Base-by-base conservation (phyloP, 176 grass and related monocot genomes). In the Rhynchospora breviuscula region DNA sequence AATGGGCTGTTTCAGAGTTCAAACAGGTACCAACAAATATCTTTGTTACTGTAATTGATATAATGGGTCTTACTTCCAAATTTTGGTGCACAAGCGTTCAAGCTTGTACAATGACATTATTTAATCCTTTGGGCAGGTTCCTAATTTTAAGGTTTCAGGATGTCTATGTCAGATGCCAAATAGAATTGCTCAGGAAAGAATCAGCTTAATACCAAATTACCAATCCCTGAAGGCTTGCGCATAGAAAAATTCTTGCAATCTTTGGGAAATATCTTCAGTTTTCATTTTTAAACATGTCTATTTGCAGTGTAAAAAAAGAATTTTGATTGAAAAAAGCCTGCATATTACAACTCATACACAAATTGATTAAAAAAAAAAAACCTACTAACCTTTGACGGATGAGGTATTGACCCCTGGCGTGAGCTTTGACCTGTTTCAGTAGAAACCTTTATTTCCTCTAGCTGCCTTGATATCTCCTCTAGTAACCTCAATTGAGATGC, bases 401-500 rank as follows among this genome's bases (percentile, higher is more conserved):
- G 54, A 64, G n/a, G 48, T 82, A 68, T 5, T 51, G 48, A 63
- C 21, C 67, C 47, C 25, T 82, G 80, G 4, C 77, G 70, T 59
- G 87, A 83, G 43, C 65, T 81, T 58, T 87, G 54, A 64, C 84
- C 85, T 83, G 81, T 13, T 89, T 95, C 88, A 29, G 91, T 86
- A 58, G 81, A 83, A 83, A 84, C 79, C 77, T 88, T 93, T 59
- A 93, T 92, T 89, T 86, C 91, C 56, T 92, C 81, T 83, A 95
- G 91, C 84, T 95, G 93, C 67, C 82, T 83, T 69, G 92, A 86
- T 87, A 93, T 95, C 66, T 98, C 95, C 86, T 93, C 88, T 51
- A 95, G 84, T 46, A 93, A 88, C 77, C 85, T 89, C 85, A 93
- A 85, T 29, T 92, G 85, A n/a, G 88, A 81, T 3, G 87, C 74